Conservation (phyloP, 2,329 filamentous ascomycete genomes). For the Ophiostoma triangulosporum region DNA sequence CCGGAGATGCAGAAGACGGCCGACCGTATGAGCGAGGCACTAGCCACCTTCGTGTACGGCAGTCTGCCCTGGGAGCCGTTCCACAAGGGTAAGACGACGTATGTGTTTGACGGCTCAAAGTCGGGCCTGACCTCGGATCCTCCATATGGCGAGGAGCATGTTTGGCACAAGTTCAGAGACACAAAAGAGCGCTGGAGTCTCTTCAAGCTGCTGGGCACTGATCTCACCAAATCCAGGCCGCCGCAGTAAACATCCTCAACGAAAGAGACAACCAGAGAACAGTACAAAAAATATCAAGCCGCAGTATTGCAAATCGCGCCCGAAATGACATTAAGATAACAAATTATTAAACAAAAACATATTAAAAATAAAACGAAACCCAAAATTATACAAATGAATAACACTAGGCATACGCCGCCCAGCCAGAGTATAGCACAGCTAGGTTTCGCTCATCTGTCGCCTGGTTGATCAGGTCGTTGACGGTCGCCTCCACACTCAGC, state of each 20-base stretch:
- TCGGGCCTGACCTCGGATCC: background rate
- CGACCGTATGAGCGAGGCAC: background rate
- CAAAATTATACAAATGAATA: background rate
- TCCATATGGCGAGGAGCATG: background rate
- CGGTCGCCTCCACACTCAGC: conserved; percentile 83
- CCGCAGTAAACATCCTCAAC: background rate
- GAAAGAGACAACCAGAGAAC: background rate
- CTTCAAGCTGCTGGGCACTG: background rate
- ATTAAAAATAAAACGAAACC: background rate
- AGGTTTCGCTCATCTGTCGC: conserved; percentile 87
- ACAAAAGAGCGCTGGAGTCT: background rate
- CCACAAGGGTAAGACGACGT: background rate
- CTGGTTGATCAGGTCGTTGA: conserved; percentile 94
- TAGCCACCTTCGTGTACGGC: background rate
- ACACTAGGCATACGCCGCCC: conserved; percentile 13
- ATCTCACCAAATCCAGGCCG: background rate
- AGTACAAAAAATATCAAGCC: background rate
- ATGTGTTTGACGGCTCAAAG: background rate
- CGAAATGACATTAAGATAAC: too few relatives aligned
- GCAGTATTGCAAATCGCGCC: too few relatives aligned
- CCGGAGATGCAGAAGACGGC: background rate
- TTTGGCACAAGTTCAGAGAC: background rate
- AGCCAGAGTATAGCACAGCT: conserved; percentile 74
- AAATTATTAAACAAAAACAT: background rate
- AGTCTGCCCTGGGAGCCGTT: background rate